A percentile compares a stretch with the other conserved stretches of the same genome.
These are phyloP conservation scores for Dalechampia spathulata DNA, from an alignment of 441 rosid genomes.

Conservation along the genomic window DNA sequence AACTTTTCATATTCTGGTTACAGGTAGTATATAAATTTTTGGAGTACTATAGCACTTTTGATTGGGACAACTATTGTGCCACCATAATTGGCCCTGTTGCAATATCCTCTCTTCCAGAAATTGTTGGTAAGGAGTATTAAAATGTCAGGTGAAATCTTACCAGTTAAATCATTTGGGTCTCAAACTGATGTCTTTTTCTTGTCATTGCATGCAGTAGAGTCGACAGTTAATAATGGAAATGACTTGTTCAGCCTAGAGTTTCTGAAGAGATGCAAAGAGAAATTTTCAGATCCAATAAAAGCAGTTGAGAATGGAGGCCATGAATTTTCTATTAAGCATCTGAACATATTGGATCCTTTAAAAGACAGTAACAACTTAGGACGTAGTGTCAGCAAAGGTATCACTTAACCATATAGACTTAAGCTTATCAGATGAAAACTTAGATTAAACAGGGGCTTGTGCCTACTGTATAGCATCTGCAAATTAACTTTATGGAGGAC, in stretches of 20 bases:
- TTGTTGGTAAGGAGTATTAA: slow-evolving; percentile 37
- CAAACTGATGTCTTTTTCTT: slow-evolving; percentile 8
- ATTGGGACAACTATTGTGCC: slow-evolving; percentile 68
- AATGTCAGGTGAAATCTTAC: slow-evolving; percentile 12
- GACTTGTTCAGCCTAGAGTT: slow-evolving; percentile 56
- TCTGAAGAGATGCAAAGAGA: slow-evolving; percentile 37
- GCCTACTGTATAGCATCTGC: neutral
- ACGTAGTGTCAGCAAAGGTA: slow-evolving; percentile 86
- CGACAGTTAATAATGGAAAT: slow-evolving; percentile 28
- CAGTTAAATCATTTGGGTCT: slow-evolving; percentile 3
- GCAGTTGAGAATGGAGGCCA: slow-evolving; percentile 27
- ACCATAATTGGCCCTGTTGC: slow-evolving; percentile 55
- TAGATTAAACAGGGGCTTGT: neutral
- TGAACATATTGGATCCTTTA: slow-evolving; percentile 87
- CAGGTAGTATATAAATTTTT: slow-evolving; percentile 78
- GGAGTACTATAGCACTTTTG: slow-evolving; percentile 77
- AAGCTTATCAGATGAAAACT: slow-evolving; percentile 5
- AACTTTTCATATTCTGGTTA: slow-evolving; percentile 14
- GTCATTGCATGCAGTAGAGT: slow-evolving; percentile 28
- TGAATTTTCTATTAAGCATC: slow-evolving; percentile 51
- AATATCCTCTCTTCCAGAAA: slow-evolving; percentile 44
- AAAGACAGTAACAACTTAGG: slow-evolving; percentile 84
- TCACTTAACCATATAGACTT: slow-evolving; percentile 2
- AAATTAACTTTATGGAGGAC: slow-evolving; percentile 3
- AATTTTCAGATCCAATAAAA: slow-evolving; percentile 37